Evolutionary conservation across 345 rosid genomes (phyloP), one percentile per base, ranked within the genome.

Genomic region (Cardamine occulta): DNA sequence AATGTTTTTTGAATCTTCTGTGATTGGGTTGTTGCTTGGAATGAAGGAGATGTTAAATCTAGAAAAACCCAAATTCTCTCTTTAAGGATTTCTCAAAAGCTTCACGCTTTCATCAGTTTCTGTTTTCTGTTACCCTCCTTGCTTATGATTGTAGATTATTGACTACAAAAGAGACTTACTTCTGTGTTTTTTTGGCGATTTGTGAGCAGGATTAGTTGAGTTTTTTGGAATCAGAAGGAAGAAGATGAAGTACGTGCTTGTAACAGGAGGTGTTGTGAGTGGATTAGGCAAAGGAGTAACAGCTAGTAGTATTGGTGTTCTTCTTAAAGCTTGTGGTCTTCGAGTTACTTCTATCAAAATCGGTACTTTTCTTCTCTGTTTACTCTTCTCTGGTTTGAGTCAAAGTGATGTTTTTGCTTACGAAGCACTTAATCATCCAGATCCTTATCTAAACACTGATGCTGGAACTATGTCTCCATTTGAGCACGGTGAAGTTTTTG

Each of bases 391-490:
- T 9, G 11, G 19, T 62, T 28, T 60, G 21, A 19, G 28, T 63
- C 63, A 19, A 44, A 3, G 32, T 65, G 61, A 31, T 78, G 37
- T 58, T 63, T 53, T 78, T 81, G 61, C 74, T 74, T 63, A 78
- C 61, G 53, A 7, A 51, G 4, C 45, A 59, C 73, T 70, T 26
- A 51, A 47, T 44, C 56, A 21, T 58, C 4, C 83, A 94, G 99
- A 95, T 88, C 99, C 98, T 80, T 95, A 95, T 80, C 77, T 95
- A 34, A 95, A 95, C 63, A 88, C 86, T 24, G 99, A 95, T 84
- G 99, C 99, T 13, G 99, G 99, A 67, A 95, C 99, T 21, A 95
- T 95, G 97, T 95, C 99, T 34, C 99, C 99, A 47, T 87, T 86
- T 69, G 99, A 95, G 82, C 99, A 95, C 15, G 99, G 99, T 19